These are phyloP conservation scores for Pleodorina starrii DNA, from an alignment of 139 green algal genomes.

Conservation along the genomic window DNA sequence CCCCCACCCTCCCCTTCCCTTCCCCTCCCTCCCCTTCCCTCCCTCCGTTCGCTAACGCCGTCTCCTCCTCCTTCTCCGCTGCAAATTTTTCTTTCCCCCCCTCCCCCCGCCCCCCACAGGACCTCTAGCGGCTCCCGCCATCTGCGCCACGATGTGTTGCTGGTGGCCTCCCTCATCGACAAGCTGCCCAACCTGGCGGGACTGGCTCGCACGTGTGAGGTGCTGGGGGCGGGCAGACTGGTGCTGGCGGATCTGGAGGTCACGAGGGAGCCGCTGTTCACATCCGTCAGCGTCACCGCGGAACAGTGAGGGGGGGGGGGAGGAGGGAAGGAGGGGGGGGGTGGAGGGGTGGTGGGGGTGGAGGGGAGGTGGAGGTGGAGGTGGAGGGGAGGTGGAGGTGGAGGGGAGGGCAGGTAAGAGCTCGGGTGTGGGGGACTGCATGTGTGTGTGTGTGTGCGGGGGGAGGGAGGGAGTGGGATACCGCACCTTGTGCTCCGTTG, in stretches of 20 bases:
- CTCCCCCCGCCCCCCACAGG: neutral
- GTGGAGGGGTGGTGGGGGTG: too few relatives aligned
- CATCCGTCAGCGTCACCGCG: conserved; percentile 87
- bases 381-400: too few relatives aligned
- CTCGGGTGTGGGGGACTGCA: too few relatives aligned
- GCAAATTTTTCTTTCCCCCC: too few relatives aligned
- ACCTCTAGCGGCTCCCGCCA: neutral
- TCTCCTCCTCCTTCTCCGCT: too few relatives aligned
- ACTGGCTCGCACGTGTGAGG: conserved; percentile 91
- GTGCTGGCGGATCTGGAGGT: conserved; percentile 84
- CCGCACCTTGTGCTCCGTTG: too few relatives aligned
- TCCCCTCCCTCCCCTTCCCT: neutral
- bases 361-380: too few relatives aligned
- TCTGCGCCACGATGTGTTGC: conserved; percentile 80
- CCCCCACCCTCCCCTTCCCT: too few relatives aligned
- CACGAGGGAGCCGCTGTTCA: conserved; percentile 74
- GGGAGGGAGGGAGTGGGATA: too few relatives aligned
- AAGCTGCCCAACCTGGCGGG: conserved; percentile 94
- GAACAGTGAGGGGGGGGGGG: conserved; percentile 63
- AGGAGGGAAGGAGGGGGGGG: too few relatives aligned
- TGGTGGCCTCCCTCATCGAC: conserved; percentile 92
- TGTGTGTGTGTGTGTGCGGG: too few relatives aligned
- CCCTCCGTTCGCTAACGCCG: neutral
- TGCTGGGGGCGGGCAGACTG: conserved; percentile 78
- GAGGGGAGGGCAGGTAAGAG: too few relatives aligned